A percentile compares a stretch with the other conserved stretches of the same genome.
These are phyloP conservation scores for Pelagophyceae sp. DNA, from an alignment of 352 stramenopile genomes.

Conservation along the genomic window DNA sequence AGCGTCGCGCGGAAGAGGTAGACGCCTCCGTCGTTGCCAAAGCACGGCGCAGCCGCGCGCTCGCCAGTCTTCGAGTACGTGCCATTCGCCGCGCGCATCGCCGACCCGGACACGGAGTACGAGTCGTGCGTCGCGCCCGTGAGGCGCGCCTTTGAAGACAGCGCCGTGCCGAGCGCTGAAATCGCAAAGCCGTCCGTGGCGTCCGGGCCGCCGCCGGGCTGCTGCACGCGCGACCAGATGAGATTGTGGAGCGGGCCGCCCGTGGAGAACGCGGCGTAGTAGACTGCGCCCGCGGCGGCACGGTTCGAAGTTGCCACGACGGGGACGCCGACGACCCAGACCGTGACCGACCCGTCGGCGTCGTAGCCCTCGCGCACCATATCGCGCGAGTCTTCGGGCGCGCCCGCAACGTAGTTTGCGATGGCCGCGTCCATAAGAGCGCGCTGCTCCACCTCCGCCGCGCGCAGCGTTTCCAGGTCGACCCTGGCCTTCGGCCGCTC, in stretches of 20 bases:
- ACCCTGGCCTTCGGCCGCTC: background rate
- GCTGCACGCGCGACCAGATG: background rate
- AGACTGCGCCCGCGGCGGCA: background rate
- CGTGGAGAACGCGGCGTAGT: background rate
- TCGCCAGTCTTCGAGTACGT: background rate
- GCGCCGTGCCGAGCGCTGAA: background rate
- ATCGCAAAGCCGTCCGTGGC: too few species aligned
- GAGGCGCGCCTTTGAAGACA: background rate
- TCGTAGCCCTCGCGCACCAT: background rate
- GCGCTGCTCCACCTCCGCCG: background rate
- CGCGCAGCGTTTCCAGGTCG: background rate
- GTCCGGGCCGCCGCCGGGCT: background rate
- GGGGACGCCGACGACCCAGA: background rate
- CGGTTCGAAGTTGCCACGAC: background rate
- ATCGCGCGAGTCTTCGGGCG: background rate
- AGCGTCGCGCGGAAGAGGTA: background rate
- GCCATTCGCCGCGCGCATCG: background rate
- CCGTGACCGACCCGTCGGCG: background rate
- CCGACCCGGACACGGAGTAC: background rate
- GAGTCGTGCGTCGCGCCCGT: background rate
- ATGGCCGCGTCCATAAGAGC: background rate
- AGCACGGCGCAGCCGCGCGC: background rate
- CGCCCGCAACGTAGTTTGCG: background rate
- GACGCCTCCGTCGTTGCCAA: background rate
- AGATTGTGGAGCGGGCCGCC: background rate